phyloP scores from a whole-genome alignment of 495 filamentous ascomycete genomes.

The Neurospora sp. region DNA sequence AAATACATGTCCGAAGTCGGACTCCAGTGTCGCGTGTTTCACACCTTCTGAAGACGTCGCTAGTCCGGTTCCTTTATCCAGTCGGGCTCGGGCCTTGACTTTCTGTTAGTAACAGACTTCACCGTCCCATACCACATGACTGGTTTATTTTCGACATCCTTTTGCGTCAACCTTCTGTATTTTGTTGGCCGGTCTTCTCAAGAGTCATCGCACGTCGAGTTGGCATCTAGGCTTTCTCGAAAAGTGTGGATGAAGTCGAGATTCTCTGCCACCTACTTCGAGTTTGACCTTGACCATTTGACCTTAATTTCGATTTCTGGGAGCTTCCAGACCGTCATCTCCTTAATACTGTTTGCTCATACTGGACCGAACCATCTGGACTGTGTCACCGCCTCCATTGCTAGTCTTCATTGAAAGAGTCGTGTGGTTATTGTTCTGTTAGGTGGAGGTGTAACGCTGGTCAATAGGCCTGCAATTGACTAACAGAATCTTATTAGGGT shows the following conservation, averaged over 20 bases:
- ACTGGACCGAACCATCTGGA: neutral
- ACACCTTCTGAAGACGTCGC: too few species aligned
- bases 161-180: neutral
- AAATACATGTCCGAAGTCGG: constrained; percentile 19
- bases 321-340: neutral
- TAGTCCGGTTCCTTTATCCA: too few species aligned
- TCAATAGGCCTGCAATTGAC: neutral
- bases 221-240: neutral
- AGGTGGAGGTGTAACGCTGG: neutral
- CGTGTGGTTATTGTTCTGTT: neutral
- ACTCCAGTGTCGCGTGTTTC: neutral
- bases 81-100: constrained; percentile 19
- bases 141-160: neutral
- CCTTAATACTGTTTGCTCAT: neutral
- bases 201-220: neutral
- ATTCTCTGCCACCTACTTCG: neutral
- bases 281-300: neutral
- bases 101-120: constrained; percentile 23
- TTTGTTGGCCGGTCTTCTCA: neutral
- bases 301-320: neutral
- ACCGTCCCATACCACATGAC: constrained; percentile 18
- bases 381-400: neutral
- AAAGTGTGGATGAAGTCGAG: neutral
- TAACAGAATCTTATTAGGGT: neutral
- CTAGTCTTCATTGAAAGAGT: neutral